Evolutionary conservation across 345 rosid genomes (phyloP).

Genomic region (Pseudoturritis turrita): DNA sequence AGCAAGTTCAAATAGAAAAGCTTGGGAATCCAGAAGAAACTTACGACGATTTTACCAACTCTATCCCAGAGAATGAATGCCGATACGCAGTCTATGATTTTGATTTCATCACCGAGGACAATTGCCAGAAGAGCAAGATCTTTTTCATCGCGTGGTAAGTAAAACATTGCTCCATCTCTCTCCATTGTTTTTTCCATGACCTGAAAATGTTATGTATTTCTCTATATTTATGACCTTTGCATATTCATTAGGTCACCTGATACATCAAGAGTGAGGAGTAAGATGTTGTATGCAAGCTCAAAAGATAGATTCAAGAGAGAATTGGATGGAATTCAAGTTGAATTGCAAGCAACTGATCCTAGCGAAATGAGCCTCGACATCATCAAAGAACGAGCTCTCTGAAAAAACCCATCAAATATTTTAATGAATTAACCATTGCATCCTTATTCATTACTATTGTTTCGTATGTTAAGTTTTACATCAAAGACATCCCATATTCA

Average conservation of each 20-base stretch:
- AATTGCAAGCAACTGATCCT: slow-evolving; percentile 71
- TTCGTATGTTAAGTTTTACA: background rate
- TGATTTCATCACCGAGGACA: slow-evolving; percentile 67
- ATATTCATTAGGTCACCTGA: slow-evolving; percentile 59
- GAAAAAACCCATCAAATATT: background rate
- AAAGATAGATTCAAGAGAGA: slow-evolving; percentile 77
- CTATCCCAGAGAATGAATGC: slow-evolving; percentile 55
- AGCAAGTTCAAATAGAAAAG: slow-evolving; percentile 55
- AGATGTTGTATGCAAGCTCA: slow-evolving; percentile 82
- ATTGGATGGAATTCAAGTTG: slow-evolving; percentile 67
- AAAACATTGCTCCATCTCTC: background rate
- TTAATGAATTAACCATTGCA: background rate
- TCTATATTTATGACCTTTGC: background rate
- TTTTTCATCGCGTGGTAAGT: slow-evolving; percentile 78
- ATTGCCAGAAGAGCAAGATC: slow-evolving; percentile 75
- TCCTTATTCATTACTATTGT: background rate
- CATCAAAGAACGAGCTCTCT: slow-evolving; percentile 48
- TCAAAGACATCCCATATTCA: background rate
- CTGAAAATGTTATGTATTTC: background rate
- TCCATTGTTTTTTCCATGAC: background rate
- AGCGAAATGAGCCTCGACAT: slow-evolving; percentile 77
- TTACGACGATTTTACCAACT: slow-evolving; percentile 52
- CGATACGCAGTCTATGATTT: slow-evolving; percentile 72
- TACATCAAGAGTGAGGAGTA: slow-evolving; percentile 55
- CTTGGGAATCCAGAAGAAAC: slow-evolving; percentile 46